Conservation (phyloP, 129 eudicot genomes). For the Pulicaria dysenterica region DNA sequence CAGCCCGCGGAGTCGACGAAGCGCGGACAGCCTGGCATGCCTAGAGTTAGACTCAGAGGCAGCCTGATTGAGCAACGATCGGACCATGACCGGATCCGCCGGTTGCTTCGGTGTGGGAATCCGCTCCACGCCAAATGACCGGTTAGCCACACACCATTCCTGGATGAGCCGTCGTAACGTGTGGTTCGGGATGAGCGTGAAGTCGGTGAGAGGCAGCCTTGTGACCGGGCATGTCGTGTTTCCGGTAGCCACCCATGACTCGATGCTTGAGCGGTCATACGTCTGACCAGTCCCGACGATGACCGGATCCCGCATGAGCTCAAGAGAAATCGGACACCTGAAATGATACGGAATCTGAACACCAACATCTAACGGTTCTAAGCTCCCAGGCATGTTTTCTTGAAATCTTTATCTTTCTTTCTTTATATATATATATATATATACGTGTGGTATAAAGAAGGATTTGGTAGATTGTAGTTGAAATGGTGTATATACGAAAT, state of each 20-base stretch:
- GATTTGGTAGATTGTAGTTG: no score
- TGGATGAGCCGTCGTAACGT: conserved; percentile 91
- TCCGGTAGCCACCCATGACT: conserved; percentile 88
- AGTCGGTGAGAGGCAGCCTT: conserved; percentile 56
- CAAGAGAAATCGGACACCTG: conserved; percentile 87
- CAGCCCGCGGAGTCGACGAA: conserved; percentile 57
- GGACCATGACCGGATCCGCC: conserved; percentile 69
- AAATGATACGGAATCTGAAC: conserved; percentile 85
- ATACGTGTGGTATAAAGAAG: no score
- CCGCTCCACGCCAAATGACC: conserved; percentile 73
- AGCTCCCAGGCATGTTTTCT: conserved; percentile 59
- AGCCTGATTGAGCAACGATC: conserved; percentile 64
- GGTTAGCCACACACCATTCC: conserved; percentile 89
- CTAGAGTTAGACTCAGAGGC: conserved; percentile 45
- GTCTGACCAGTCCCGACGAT: conserved; percentile 87
- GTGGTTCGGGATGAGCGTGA: conserved; percentile 75
- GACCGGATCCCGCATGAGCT: conserved; percentile 84
- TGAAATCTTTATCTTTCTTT: background rate
- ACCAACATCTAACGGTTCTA: conserved; percentile 60
- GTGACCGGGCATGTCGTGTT: conserved; percentile 94
- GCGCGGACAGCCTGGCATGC: conserved; percentile 56
- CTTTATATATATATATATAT: background rate
- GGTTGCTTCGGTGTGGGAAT: conserved; percentile 97
- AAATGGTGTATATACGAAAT: conserved; percentile 16
- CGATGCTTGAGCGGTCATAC: conserved; percentile 79